Evolutionary conservation across 2,329 filamentous ascomycete genomes (phyloP), one percentile per base, ranked within the genome.

Genomic region (Sporothrix protearum): DNA sequence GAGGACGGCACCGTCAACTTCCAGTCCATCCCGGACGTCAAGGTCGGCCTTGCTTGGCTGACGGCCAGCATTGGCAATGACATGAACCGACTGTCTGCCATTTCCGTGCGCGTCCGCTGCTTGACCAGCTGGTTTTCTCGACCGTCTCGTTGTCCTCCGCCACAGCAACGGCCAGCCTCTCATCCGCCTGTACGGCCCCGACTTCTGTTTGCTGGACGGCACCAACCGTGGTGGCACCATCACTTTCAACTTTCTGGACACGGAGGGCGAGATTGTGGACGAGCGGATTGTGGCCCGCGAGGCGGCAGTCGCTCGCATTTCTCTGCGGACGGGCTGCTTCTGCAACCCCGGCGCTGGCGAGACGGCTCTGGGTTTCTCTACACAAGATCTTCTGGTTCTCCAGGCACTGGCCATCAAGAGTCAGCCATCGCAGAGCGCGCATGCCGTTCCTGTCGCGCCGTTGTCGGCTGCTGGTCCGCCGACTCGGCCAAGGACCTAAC

Each of bases 1-100:
- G 81, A 83, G 68, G 81, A 83, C 57, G 81, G 81, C 39, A 83
- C 81, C 3, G 70, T 80, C 3, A 82, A 82, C 73, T 83, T 80
- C 39, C 73, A 81, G 16, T 76, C 78, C 2, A 81, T 83, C 16
- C 81, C 81, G 0, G 81, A 82, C 68, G 79, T 83, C 0, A 57
- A 71, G 1, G 75, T 78, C 22, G 81, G 81, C 0, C 72, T 83
- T 14, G 78, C 81, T 71, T 82, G 80, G 79, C 36, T 83, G 39
- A 33, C 53, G 14, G 22, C 61, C 2, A 30, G 9, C 1, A 39
- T 45, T 0, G 70, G 71, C 14, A 3, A n/a, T 0, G 63, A 64
- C 9, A 75, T 80, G 3, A 75, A 80, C 6, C 78, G 79, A 9
- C 74, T 80, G 66, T 42, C 72, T 1, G 30, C 76, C 2, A 73